Percentiles rank a stretch among this genome's conserved stretches.
Evolutionary conservation across 345 rosid genomes (phyloP).

Genomic region (Streptanthus diversifolius): DNA sequence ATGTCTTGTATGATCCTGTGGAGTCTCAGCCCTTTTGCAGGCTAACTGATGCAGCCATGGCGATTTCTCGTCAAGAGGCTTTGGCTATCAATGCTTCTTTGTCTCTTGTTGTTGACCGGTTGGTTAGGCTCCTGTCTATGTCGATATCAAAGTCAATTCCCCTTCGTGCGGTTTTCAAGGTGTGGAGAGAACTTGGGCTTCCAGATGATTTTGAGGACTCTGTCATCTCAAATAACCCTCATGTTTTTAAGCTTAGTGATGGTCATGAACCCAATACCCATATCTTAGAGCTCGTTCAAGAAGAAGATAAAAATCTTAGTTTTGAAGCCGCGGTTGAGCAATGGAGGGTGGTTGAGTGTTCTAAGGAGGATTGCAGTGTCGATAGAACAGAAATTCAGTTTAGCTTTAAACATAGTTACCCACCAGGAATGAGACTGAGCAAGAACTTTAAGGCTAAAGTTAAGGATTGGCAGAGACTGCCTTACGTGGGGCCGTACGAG

Average conservation of each 20-base stretch:
- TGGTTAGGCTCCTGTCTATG: slow-evolving; percentile 65
- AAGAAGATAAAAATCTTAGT: slow-evolving; percentile 17
- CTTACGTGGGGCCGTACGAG: slow-evolving; percentile 74
- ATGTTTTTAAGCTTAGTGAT: slow-evolving; percentile 50
- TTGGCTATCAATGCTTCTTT: slow-evolving; percentile 46
- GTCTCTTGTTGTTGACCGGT: slow-evolving; percentile 51
- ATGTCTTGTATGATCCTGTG: slow-evolving; percentile 54
- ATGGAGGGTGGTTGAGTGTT: slow-evolving; percentile 76
- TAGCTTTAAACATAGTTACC: slow-evolving; percentile 67
- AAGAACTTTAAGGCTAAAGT: slow-evolving; percentile 71
- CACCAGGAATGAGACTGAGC: slow-evolving; percentile 80
- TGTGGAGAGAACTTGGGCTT: slow-evolving; percentile 91
- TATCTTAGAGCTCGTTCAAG: slow-evolving; percentile 52
- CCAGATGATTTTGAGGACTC: slow-evolving; percentile 96
- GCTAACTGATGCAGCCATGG: slow-evolving; percentile 52
- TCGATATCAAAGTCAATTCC: slow-evolving; percentile 66
- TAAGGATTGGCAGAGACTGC: slow-evolving; percentile 75
- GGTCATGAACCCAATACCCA: slow-evolving; percentile 74
- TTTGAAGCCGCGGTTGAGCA: slow-evolving; percentile 65
- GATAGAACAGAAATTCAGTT: slow-evolving; percentile 50
- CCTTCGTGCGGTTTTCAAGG: slow-evolving; percentile 79
- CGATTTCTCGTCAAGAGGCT: slow-evolving; percentile 54
- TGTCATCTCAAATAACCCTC: slow-evolving; percentile 50
- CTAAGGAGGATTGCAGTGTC: slow-evolving; percentile 46
- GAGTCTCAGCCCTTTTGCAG: slow-evolving; percentile 59